Conservation (phyloP, 768 basidiomycete genomes). For the Crucibulum laeve region DNA sequence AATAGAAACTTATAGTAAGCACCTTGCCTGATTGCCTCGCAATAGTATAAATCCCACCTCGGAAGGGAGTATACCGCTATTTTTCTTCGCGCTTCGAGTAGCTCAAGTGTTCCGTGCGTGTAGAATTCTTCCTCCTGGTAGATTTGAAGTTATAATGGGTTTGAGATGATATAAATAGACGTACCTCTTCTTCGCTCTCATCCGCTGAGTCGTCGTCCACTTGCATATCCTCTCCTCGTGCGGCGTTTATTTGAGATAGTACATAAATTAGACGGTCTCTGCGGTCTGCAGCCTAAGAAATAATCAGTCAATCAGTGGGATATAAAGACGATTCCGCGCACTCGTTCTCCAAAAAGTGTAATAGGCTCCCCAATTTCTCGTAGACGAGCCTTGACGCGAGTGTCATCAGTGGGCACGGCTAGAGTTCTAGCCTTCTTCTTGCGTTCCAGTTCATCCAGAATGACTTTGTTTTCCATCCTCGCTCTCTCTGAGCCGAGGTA, state of each 20-base stretch:
- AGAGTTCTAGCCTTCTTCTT: slow-evolving; percentile 92
- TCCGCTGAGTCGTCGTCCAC: slow-evolving; percentile 67
- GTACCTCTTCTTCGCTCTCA: slow-evolving; percentile 74
- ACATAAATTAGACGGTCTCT: slow-evolving; percentile 94
- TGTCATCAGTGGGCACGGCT: slow-evolving; percentile 97
- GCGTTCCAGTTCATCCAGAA: slow-evolving; percentile 94
- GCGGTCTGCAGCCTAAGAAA: slow-evolving; percentile 82
- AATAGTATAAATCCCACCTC: slow-evolving; percentile 76
- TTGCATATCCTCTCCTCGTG: slow-evolving; percentile 78
- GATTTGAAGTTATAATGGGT: too few relatives aligned
- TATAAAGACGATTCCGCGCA: slow-evolving; percentile 38
- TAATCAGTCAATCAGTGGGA: slow-evolving; percentile 7
- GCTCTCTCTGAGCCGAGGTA: slow-evolving; percentile 73
- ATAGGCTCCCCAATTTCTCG: slow-evolving; percentile 96
- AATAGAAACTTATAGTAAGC: slow-evolving; percentile 59
- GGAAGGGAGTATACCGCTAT: slow-evolving; percentile 94
- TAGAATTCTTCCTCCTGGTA: slow-evolving; percentile 91
- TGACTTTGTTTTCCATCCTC: slow-evolving; percentile 75
- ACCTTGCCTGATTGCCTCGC: slow-evolving; percentile 60
- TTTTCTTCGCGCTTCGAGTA: slow-evolving; percentile 78
- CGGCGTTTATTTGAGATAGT: slow-evolving; percentile 88
- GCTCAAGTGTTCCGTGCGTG: slow-evolving; percentile 82
- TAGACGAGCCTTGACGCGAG: slow-evolving; percentile 82
- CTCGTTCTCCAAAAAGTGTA: slow-evolving; percentile 95
- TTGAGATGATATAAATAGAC: slow-evolving; percentile 14